Base-by-base conservation (phyloP, 768 basidiomycete genomes). In the Lentinula raphanica region DNA sequence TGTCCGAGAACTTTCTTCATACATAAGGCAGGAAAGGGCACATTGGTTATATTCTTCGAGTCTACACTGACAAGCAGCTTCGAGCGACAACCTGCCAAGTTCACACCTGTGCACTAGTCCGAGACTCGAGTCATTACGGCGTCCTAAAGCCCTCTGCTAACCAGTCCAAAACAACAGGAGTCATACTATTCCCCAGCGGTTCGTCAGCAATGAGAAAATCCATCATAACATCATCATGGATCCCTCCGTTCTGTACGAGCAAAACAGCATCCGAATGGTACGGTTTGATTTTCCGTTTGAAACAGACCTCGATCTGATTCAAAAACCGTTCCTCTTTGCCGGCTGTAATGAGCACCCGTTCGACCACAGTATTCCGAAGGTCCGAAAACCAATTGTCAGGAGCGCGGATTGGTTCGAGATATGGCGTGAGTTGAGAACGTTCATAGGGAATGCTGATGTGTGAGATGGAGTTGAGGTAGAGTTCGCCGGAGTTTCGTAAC, bases 211-310 rank as follows among this genome's bases (percentile, higher is more conserved):
- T 12, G 7, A n/a, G 17, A 3, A 54, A 54, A 57, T 76, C 74
- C 32, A 71, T 62, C 35, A 64, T 71, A 46, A 68, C 67, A 57
- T 76, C 74, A 59, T 74, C 69, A 56, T 77, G 76, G 8, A 75
- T 62, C 1, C 74, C 76, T 44, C 65, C 59, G 21, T 65, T 58
- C 61, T 76, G 74, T 17, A 73, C 51, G 12, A 57, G 58, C 3
- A 74, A 56, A 50, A 66, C 60, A 29, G 60, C 67, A 36, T 72
- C 60, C 21, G 11, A 23, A 40, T 54, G 53, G 42, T 27, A 39
- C 13, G 29, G 31, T 15, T 42, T 40, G 35, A 54, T 54, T n/a
- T 39, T 35, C 11, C 32, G 21, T 38, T 42, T 25, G 38, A 39
- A 54, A 6, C 57, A 55, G 1, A 40, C 54, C 21, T 71, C 63